These are phyloP conservation scores for Lotus japonicus DNA, from an alignment of 306 rosid species.

Conservation along the genomic window DNA sequence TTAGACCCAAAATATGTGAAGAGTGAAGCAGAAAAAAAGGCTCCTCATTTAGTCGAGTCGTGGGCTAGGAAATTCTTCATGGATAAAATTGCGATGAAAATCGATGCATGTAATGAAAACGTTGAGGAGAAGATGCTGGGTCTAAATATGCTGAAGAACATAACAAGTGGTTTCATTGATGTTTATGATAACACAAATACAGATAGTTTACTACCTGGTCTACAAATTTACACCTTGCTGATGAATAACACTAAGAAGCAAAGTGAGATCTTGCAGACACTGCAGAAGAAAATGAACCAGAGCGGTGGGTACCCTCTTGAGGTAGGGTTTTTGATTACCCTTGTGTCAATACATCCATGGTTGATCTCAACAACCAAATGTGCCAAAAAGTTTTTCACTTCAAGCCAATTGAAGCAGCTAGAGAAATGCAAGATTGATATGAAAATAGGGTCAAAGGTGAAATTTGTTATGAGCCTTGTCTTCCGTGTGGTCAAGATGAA, in stretches of 20 bases:
- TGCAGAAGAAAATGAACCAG: constrained; percentile 45
- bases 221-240: constrained; percentile 80
- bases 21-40: constrained; percentile 30
- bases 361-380: constrained; percentile 59
- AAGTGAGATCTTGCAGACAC: constrained; percentile 41
- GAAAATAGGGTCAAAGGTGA: constrained; percentile 70
- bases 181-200: constrained; percentile 66
- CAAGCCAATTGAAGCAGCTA: constrained; percentile 39
- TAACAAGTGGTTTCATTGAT: constrained; percentile 72
- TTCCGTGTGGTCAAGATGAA: constrained; percentile 53
- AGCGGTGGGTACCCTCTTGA: constrained; percentile 68
- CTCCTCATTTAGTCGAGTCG: constrained; percentile 43
- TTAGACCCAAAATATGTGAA: constrained; percentile 61
- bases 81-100: constrained; percentile 66
- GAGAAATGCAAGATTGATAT: constrained; percentile 58
- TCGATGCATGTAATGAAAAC: constrained; percentile 43
- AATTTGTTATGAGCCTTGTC: constrained; percentile 75
- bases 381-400: constrained; percentile 49
- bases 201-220: constrained; percentile 69
- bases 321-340: constrained; percentile 82
- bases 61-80: constrained; percentile 80
- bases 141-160: constrained; percentile 56
- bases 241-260: constrained; percentile 76
- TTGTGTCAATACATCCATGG: constrained; percentile 96
- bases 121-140: constrained; percentile 58